phyloP scores from a whole-genome alignment of 805 yeast species.

The Priceomyces melissophilus region DNA sequence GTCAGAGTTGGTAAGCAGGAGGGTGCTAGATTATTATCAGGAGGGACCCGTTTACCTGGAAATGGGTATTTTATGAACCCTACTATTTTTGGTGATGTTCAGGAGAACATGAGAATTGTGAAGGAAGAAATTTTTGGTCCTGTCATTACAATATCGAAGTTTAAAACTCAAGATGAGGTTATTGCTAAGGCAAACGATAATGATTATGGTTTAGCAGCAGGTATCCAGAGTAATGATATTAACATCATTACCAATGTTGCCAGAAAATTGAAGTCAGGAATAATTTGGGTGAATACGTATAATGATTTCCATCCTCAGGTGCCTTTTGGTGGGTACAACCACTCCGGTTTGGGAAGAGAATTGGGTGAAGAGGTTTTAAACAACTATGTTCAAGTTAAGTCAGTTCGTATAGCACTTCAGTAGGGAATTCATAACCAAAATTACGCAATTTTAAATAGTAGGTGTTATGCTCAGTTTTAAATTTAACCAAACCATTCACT shows the following conservation, averaged over 20 bases:
- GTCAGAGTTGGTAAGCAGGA: constrained; percentile 46
- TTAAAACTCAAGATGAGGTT: constrained; percentile 43
- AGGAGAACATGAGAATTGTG: constrained; percentile 37
- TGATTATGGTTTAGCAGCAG: constrained; percentile 47
- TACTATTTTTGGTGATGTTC: constrained; percentile 46
- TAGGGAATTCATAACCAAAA: constrained; percentile 5
- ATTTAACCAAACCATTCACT: constrained; percentile 8
- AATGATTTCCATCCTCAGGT: constrained; percentile 62
- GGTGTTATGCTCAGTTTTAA: constrained; percentile 5
- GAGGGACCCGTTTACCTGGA: constrained; percentile 34
- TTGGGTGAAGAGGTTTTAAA: constrained; percentile 36
- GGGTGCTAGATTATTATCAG: constrained; percentile 50
- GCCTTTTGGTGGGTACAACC: constrained; percentile 38
- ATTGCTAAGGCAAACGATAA: constrained; percentile 41
- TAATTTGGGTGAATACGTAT: constrained; percentile 66
- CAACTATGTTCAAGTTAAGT: constrained; percentile 34
- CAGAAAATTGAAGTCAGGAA: constrained; percentile 53
- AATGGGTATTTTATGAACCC: constrained; percentile 40
- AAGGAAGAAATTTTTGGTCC: constrained; percentile 54
- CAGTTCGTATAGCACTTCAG: constrained; percentile 9
- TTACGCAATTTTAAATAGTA: constrained; percentile 5
- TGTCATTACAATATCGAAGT: constrained; percentile 43
- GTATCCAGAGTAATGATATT: constrained; percentile 36
- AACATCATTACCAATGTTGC: constrained; percentile 14
- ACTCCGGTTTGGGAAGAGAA: constrained; percentile 41